Evolutionary conservation across 805 yeast species (phyloP), one percentile per base, ranked within the genome.

Genomic region (Ascoidea tarda): DNA sequence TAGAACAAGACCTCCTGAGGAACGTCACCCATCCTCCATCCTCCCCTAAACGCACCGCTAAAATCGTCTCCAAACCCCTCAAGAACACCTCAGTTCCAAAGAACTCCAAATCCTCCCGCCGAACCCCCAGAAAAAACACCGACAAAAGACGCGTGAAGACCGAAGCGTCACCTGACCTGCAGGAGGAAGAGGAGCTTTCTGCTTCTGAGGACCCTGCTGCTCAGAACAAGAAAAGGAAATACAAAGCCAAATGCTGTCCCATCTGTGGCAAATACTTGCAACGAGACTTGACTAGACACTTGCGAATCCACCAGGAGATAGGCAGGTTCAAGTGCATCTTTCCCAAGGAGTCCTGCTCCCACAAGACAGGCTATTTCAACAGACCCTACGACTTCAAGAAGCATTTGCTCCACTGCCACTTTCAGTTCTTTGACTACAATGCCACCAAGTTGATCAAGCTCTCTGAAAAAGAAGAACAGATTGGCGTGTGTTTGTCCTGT

Each of bases 331-430:
- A 64, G 44, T 81, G 87, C 61, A 70, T 76, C 16, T 81, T 72
- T 58, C 85, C 85, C 6, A 68, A 73, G 50, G 66, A 66, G n/a
- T 64, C 65, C 48, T 81, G 87, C 60, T 65, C 72, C 3, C 86
- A 81, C 61, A 78, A 74, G 59, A 71, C 80, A 12, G 81, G 84
- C 33, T 76, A 70, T 59, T 81, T 81, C 67, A 81, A 81, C 64
- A 68, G 87, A 50, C 84, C 83, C 5, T 81, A 81, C 62, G 87
- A 81, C 62, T 79, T 69, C 68, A 81, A 81, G 60, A 81, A 81
- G 60, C 87, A 81, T 60, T 63, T 81, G 52, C 65, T 81, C 46
- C 82, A 80, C 60, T 68, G 74, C 51, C 87, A 81, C 58, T 81
- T 81, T 60, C 62, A 62, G 49, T 80, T 79, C 60, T 81, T 78